Evolutionary conservation across 2,329 filamentous ascomycete genomes (phyloP).

Genomic region (Aspergillus jensenii): DNA sequence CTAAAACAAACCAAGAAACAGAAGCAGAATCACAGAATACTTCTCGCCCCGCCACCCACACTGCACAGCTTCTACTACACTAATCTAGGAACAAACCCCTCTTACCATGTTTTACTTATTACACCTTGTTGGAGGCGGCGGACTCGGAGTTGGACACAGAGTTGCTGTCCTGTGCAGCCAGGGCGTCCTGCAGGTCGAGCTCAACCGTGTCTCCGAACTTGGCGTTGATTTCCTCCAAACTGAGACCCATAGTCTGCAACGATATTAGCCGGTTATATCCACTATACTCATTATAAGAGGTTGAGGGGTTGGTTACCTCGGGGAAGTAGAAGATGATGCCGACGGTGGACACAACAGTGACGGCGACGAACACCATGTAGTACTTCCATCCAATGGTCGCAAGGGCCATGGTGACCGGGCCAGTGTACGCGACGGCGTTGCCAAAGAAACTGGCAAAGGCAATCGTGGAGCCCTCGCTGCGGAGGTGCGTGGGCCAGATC

Average conservation of each 20-base stretch:
- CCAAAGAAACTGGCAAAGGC: not conserved
- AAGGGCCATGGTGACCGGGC: not conserved
- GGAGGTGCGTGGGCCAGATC: not conserved
- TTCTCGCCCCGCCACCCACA: no score
- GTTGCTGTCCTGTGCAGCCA: not conserved
- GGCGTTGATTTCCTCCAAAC: not conserved
- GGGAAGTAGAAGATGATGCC: not conserved
- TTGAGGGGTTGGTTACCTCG: not conserved
- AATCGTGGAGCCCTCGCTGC: not conserved
- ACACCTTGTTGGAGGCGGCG: no score
- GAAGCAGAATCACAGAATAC: no score
- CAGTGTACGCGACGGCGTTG: not conserved
- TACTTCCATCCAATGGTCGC: not conserved
- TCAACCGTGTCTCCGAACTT: not conserved
- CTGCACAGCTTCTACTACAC: no score
- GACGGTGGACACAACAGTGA: not conserved
- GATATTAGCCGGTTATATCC: no score
- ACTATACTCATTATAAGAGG: no score
- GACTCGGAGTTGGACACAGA: not conserved
- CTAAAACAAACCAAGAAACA: no score
- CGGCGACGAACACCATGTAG: not conserved
- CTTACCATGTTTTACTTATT: no score
- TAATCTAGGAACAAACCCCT: no score
- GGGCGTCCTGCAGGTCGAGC: not conserved
- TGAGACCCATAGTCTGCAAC: not conserved